A percentile compares a stretch with the other conserved stretches of the same genome.
These are phyloP conservation scores for Aspergillus steynii DNA, from an alignment of 495 filamentous ascomycete species.

Conservation along the genomic window DNA sequence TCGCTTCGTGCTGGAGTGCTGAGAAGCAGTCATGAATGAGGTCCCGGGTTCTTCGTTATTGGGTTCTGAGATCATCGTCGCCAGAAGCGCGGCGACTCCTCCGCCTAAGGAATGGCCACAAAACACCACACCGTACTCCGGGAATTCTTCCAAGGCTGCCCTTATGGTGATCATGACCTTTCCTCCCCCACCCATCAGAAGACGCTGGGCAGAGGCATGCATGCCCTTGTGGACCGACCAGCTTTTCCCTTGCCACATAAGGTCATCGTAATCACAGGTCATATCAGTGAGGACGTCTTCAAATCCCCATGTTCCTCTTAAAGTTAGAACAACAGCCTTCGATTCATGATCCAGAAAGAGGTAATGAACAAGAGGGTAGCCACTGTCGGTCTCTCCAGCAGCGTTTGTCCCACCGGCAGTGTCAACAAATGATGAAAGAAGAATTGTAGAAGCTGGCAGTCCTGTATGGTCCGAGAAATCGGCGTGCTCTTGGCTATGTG, in stretches of 20 bases:
- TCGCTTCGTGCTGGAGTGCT: slow-evolving; percentile 33
- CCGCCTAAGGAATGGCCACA: slow-evolving; percentile 78
- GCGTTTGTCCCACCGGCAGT: slow-evolving; percentile 72
- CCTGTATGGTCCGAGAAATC: slow-evolving; percentile 73
- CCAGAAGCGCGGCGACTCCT: slow-evolving; percentile 71
- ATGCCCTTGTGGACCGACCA: slow-evolving; percentile 86
- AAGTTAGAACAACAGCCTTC: slow-evolving; percentile 73
- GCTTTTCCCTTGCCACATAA: slow-evolving; percentile 62
- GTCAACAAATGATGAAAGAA: slow-evolving; percentile 76
- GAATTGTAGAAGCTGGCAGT: slow-evolving; percentile 65
- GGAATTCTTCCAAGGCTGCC: slow-evolving; percentile 68
- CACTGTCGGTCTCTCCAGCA: slow-evolving; percentile 69
- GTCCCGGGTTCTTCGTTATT: slow-evolving; percentile 51
- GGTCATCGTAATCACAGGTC: slow-evolving; percentile 77
- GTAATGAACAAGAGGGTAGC: slow-evolving; percentile 77
- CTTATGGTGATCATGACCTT: slow-evolving; percentile 67
- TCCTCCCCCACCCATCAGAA: slow-evolving; percentile 65
- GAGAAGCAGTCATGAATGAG: slow-evolving; percentile 53
- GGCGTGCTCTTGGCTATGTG: slow-evolving; percentile 63
- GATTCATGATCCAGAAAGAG: slow-evolving; percentile 76
- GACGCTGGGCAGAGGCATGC: slow-evolving; percentile 69
- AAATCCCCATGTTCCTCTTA: slow-evolving; percentile 76
- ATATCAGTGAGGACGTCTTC: slow-evolving; percentile 80
- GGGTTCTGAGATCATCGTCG: slow-evolving; percentile 71
- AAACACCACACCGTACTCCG: slow-evolving; percentile 72